phyloP scores from a whole-genome alignment of 31 red algal species.

The Endocladia muricata region DNA sequence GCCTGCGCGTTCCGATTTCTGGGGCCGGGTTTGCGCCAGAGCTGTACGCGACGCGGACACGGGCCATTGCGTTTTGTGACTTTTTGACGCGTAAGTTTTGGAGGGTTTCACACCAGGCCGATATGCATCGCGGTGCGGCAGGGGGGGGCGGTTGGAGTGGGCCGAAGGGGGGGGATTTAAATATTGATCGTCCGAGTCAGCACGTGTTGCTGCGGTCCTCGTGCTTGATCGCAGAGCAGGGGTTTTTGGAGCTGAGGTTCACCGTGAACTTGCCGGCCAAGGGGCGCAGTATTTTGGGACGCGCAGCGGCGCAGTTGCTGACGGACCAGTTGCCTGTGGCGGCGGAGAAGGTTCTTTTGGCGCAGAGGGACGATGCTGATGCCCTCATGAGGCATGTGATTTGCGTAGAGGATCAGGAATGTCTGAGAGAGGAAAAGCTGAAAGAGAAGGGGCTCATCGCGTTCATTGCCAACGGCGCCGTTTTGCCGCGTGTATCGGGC shows the following conservation, averaged over 20 bases:
- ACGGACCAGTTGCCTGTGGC: conserved; percentile 40
- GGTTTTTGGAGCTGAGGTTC: conserved; percentile 57
- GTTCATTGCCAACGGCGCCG: conserved; percentile 77
- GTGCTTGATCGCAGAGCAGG: conserved; percentile 39
- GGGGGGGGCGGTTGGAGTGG: conserved; percentile 63
- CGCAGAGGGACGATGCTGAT: conserved; percentile 18
- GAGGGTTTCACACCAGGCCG: not conserved
- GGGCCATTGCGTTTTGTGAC: conserved; percentile 65
- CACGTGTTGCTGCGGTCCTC: conserved; percentile 71
- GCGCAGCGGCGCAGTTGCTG: conserved; percentile 36
- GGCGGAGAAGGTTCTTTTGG: conserved; percentile 23
- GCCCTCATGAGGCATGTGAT: conserved; percentile 43
- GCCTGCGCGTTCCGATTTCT: conserved; percentile 37
- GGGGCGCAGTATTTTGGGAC: conserved; percentile 70
- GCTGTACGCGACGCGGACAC: conserved; percentile 11
- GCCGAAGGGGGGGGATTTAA: conserved; percentile 77
- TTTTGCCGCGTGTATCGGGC: conserved; percentile 66
- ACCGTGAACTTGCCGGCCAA: conserved; percentile 76
- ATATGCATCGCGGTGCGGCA: conserved; percentile 17
- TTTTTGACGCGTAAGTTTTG: conserved; percentile 77
- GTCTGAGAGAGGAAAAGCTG: conserved; percentile 30
- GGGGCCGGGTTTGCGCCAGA: conserved; percentile 39
- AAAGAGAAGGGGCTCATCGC: conserved; percentile 41
- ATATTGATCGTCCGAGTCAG: conserved; percentile 71
- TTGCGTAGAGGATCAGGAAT: conserved; percentile 71